Evolutionary conservation across 2,329 filamentous ascomycete species (phyloP).

Genomic region (Neospermospora avenae): DNA sequence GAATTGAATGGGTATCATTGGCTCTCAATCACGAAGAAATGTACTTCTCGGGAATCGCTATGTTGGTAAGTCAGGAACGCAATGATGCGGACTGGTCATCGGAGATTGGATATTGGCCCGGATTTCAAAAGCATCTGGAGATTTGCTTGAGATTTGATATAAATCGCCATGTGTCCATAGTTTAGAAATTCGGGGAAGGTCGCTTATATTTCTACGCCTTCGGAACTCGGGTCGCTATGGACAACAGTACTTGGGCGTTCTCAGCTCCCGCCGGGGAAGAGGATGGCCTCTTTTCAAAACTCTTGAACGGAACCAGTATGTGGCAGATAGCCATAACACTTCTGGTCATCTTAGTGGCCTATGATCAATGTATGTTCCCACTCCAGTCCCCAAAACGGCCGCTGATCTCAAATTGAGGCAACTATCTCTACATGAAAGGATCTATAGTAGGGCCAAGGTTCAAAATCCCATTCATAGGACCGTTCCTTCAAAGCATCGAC

Average conservation of each 20-base stretch:
- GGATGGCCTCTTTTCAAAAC: not conserved
- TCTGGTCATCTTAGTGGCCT: constrained; percentile 36
- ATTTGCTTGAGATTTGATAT: not conserved
- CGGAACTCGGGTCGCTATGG: not conserved
- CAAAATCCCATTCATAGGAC: constrained; percentile 69
- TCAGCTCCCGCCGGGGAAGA: not conserved
- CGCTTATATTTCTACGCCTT: too few relatives aligned
- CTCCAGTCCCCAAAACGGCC: not conserved
- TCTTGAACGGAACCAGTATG: constrained; percentile 3
- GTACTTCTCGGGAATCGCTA: not conserved
- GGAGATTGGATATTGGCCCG: not conserved
- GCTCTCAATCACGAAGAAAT: not conserved
- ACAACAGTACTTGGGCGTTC: not conserved
- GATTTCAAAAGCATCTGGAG: not conserved
- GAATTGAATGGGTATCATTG: not conserved
- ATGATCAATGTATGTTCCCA: constrained; percentile 39
- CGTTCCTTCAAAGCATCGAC: constrained; percentile 71
- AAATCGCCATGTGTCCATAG: too few relatives aligned
- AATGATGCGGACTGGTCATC: not conserved
- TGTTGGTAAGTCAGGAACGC: not conserved
- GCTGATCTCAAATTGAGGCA: constrained; percentile 41
- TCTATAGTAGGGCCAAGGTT: constrained; percentile 59
- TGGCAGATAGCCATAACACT: constrained; percentile 37
- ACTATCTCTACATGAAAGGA: constrained; percentile 60
- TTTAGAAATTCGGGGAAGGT: too few relatives aligned